These are phyloP conservation scores for Pichia kluyveri DNA, from an alignment of 805 yeast species.

Conservation along the genomic window DNA sequence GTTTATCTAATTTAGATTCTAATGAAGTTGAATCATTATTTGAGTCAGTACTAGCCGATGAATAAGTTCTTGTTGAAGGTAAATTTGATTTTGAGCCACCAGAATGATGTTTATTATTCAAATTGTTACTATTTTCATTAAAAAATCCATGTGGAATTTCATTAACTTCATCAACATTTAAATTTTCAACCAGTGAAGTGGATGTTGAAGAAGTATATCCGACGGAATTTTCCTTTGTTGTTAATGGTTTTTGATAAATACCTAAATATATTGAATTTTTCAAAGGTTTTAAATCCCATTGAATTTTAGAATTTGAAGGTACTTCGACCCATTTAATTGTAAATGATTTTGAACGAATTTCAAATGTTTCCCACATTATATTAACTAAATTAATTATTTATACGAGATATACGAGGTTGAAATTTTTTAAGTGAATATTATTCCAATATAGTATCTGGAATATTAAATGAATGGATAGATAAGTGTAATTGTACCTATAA, in stretches of 20 bases:
- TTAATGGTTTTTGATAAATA: constrained; percentile 19
- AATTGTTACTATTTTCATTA: neutral
- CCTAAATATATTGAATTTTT: constrained; percentile 45
- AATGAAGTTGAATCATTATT: constrained; percentile 19
- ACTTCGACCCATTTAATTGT: constrained; percentile 87
- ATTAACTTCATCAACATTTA: constrained; percentile 23
- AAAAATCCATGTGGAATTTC: constrained; percentile 24
- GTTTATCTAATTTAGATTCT: constrained; percentile 48
- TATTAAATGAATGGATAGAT: too few relatives aligned
- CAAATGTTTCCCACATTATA: constrained; percentile 50
- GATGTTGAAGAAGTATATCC: neutral
- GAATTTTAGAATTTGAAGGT: constrained; percentile 53
- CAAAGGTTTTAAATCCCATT: constrained; percentile 77
- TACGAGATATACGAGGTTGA: neutral
- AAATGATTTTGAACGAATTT: constrained; percentile 82
- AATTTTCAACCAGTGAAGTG: constrained; percentile 13
- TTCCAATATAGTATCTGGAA: too few relatives aligned
- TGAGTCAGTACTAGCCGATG: neutral
- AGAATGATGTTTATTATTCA: neutral
- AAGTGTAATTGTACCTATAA: too few relatives aligned
- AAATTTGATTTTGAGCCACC: neutral
- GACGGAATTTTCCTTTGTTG: neutral
- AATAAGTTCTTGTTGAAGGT: neutral
- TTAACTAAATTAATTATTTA: neutral
- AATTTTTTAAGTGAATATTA: too few relatives aligned